Evolutionary conservation across 2,329 filamentous ascomycete genomes (phyloP).

Genomic region (Botrytis fabae): DNA sequence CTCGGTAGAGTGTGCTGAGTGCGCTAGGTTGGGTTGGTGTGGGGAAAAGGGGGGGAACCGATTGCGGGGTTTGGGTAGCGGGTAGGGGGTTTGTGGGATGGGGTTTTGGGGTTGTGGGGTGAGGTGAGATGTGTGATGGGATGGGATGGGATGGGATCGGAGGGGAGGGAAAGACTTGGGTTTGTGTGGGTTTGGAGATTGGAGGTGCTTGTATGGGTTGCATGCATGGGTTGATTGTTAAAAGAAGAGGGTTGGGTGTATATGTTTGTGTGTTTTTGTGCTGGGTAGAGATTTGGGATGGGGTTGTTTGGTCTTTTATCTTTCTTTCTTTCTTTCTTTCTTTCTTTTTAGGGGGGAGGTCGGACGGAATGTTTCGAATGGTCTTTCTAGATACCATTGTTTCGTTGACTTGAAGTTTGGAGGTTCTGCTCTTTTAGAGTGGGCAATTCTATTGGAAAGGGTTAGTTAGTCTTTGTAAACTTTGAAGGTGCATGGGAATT

Average conservation of each 20-base stretch:
- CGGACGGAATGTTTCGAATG: too few relatives aligned
- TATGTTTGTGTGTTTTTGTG: background rate
- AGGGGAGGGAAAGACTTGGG: background rate
- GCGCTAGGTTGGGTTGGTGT: background rate
- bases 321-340: too few relatives aligned
- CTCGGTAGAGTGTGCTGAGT: background rate
- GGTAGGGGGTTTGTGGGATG: background rate
- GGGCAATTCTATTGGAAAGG: too few relatives aligned
- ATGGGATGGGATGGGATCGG: background rate
- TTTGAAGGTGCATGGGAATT: rapidly evolving
- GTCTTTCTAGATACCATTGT: too few relatives aligned
- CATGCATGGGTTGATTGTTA: background rate
- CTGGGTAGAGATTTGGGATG: background rate
- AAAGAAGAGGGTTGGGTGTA: background rate
- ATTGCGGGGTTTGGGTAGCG: background rate
- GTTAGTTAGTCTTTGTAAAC: too few relatives aligned
- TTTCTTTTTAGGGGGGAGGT: too few relatives aligned
- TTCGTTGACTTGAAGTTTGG: too few relatives aligned
- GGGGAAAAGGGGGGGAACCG: background rate
- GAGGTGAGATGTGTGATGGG: too few relatives aligned
- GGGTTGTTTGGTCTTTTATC: background rate
- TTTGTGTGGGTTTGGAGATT: background rate
- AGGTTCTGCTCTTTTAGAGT: too few relatives aligned
- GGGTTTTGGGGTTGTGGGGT: too few relatives aligned
- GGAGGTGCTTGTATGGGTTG: background rate